Base-by-base conservation (phyloP, 2,329 filamentous ascomycete species). In the Seiridium cupressi region DNA sequence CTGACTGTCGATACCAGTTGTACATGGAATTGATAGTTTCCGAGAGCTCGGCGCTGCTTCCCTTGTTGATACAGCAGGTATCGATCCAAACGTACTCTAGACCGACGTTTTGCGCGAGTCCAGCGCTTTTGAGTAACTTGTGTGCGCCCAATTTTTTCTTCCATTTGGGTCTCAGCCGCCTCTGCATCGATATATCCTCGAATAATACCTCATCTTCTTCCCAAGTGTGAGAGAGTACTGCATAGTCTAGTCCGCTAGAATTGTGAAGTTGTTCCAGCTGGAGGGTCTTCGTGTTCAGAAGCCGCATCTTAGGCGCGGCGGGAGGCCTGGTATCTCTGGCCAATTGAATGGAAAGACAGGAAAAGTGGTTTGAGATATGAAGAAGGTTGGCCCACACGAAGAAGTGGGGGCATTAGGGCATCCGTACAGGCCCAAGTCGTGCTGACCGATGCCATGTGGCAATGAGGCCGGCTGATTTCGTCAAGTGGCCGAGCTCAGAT, bases 11-110 rank as follows among this genome's bases (percentile, higher is more conserved):
- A 36, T 71, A 71, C 69, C 69, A 71, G 3, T 61, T 58, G 26
- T 65, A 69, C 68, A 67, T 66, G 9, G 64, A 66, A 40, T 66
- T 64, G 48, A 66, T 67, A 26, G 67, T 62, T 51, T 70, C 68
- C 5, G 64, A 65, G 2, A 71, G 63, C 51, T 71, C 67, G 8
- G 68, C 65, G 47, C 66, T 70, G 46, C 66, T 67, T 4, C 53
- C 55, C 51, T 71, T 69, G 46, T 71, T 66, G 32, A 71, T 69
- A 44, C 68, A 69, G 48, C 65, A 67, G 7, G 38, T 42, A 13
- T 42, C 38, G 13, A 42, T 13, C 38, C 38, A 42, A 8, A 42
- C 2, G 38, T 42, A 42, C 7, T 7, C 38, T 42, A 42, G 13
- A 42, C 38, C 38, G 13, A 8, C 38, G 7, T 42, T 7, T 13